These are phyloP conservation scores for Quercus wislizeni DNA, from an alignment of 306 rosid species.

Conservation along the genomic window DNA sequence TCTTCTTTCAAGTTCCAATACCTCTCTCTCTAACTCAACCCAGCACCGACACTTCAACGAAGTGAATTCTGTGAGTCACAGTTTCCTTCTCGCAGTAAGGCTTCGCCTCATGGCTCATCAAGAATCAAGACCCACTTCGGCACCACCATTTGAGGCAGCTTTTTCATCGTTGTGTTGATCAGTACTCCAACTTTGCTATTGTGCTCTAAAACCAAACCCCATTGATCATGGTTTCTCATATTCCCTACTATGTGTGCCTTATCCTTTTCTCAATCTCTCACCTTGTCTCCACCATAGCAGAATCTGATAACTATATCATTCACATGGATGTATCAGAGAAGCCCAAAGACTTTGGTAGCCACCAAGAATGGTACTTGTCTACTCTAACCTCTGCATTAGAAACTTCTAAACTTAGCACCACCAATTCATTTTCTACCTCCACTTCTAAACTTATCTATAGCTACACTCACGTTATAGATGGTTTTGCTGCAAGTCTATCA, in stretches of 20 bases:
- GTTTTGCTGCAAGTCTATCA: conserved; percentile 66
- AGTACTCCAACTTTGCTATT: background rate
- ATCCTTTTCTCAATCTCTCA: conserved; percentile 1
- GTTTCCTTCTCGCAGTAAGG: no score
- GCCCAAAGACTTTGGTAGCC: conserved; percentile 63
- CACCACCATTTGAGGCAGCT: no score
- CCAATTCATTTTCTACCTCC: background rate
- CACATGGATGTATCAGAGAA: conserved; percentile 69
- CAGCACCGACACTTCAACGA: no score
- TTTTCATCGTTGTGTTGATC: no score
- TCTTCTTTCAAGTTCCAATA: no score
- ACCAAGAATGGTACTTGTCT: conserved; percentile 58
- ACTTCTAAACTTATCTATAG: conserved; percentile 49
- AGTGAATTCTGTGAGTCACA: no score
- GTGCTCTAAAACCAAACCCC: background rate
- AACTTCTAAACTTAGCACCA: background rate
- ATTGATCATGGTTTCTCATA: conserved; percentile 22
- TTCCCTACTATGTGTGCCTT: conserved; percentile 2
- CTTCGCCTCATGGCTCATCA: no score
- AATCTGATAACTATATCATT: conserved; percentile 50
- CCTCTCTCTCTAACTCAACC: no score
- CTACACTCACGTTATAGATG: conserved; percentile 60
- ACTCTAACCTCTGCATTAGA: conserved; percentile 33
- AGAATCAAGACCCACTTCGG: no score
- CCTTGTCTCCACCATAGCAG: conserved; percentile 20